Evolutionary conservation across 2,329 filamentous ascomycete species (phyloP).

Genomic region (Daldinia sp.): DNA sequence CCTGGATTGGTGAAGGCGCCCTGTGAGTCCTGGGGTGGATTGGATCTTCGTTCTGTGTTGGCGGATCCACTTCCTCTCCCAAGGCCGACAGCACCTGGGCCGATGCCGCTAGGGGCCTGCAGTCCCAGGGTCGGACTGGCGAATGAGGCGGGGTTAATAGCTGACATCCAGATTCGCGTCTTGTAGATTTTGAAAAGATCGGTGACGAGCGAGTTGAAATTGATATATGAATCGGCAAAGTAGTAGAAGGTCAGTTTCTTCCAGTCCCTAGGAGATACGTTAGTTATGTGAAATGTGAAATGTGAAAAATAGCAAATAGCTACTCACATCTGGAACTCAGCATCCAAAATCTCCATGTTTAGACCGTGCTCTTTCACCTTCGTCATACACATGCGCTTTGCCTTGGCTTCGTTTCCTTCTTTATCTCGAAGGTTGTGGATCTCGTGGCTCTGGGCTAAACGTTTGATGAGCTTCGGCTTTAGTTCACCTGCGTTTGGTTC

Average conservation of each 20-base stretch:
- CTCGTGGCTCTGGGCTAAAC: constrained; percentile 91
- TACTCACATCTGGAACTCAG: constrained; percentile 95
- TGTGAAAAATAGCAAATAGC: neutral
- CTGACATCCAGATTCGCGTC: constrained; percentile 99
- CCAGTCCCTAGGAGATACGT: constrained; percentile 78
- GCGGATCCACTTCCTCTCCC: constrained; percentile 60
- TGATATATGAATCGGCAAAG: constrained; percentile 97
- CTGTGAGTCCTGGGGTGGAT: constrained; percentile 57
- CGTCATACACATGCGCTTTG: constrained; percentile 94
- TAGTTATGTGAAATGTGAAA: constrained; percentile 39
- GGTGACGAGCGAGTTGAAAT: constrained; percentile 97
- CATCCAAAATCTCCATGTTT: constrained; percentile 98
- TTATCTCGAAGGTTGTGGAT: constrained; percentile 91
- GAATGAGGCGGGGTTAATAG: constrained; percentile 97
- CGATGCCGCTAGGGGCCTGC: constrained; percentile 75
- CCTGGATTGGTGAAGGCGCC: constrained; percentile 54
- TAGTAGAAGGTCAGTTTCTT: constrained; percentile 99
- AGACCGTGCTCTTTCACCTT: constrained; percentile 95
- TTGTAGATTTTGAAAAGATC: constrained; percentile 99
- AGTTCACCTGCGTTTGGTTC: constrained; percentile 80
- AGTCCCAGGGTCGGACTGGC: constrained; percentile 80
- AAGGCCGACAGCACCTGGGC: constrained; percentile 73
- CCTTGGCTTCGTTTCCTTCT: constrained; percentile 97
- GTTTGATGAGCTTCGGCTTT: constrained; percentile 96
- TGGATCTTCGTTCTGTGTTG: constrained; percentile 63